Evolutionary conservation across 495 filamentous ascomycete genomes (phyloP), one percentile per base, ranked within the genome.

Genomic region (Cladorrhinum samala): DNA sequence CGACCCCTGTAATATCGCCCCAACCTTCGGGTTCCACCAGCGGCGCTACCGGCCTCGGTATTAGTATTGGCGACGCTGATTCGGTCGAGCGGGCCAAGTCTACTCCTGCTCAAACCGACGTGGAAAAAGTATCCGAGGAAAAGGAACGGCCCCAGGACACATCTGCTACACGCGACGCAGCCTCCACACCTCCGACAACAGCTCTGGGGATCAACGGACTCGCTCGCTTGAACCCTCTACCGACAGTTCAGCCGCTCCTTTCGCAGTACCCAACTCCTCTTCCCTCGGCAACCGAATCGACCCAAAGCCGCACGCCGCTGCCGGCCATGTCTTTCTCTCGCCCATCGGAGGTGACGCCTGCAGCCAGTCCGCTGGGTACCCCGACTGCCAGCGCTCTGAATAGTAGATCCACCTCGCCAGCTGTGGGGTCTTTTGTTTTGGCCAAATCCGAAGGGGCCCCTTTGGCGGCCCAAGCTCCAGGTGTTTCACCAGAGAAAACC

Each of bases 361-460:
- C 30, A 9, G 6, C 38, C 42, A 59, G 39, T n/a, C 56, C 56
- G 4, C 49, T 59, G 11, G 47, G 39, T 1, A 65, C 53, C 1
- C 62, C 62, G 8, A 46, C 42, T 14, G 8, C 53, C 13, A 63
- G 61, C 46, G 42, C 25, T 2, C 18, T 16, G 20, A 52, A 54
- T 54, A 48, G 53, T 9, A 47, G 54, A 1, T 41, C 51, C 13
- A 55, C 54, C 9, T 59, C 56, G 2, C 62, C 62, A 1, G 30
- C 16, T 19, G 27, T 39, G 14, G 37, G 21, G n/a, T 47, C 45
- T 4, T 17, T 47, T n/a, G 6, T 23, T 4, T 0, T 19, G 45
- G 24, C 24, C 21, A 47, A 47, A 23, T 16, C n/a, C 54, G 38
- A 57, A 38, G 11, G 38, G 23, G 20, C 46, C 11, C 16, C 38